Evolutionary conservation across 2,329 filamentous ascomycete species (phyloP).

Genomic region (Rhynchosporium agropyri): DNA sequence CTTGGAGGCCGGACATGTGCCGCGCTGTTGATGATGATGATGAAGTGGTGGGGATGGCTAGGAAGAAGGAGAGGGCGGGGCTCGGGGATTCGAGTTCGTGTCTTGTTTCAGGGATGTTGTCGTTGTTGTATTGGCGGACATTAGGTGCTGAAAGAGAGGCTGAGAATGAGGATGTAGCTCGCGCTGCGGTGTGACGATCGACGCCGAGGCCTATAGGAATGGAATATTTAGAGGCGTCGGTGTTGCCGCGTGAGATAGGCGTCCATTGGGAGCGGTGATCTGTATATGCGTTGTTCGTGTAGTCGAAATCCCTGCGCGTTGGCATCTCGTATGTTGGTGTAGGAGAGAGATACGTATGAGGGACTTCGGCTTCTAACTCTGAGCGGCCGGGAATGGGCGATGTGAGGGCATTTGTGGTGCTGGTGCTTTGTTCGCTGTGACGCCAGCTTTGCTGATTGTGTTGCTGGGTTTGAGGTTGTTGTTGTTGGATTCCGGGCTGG

Average conservation of each 20-base stretch:
- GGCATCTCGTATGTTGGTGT: neutral
- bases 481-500: neutral
- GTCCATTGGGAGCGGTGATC: neutral
- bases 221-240: constrained; percentile 21
- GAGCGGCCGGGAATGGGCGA: constrained; percentile 19
- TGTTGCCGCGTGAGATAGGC: constrained; percentile 16
- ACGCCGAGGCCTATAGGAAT: constrained; percentile 36
- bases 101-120: too few species aligned
- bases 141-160: neutral
- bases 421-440: constrained; percentile 10
- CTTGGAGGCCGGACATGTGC: constrained; percentile 16
- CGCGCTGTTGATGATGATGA: neutral
- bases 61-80: neutral
- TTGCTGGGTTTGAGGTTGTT: constrained; percentile 24
- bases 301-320: neutral
- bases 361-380: constrained; percentile 27
- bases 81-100: neutral
- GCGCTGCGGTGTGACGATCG: neutral
- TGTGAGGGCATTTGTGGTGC: neutral
- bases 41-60: neutral
- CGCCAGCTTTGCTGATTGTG: neutral
- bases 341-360: constrained; percentile 9
- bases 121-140: neutral
- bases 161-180: neutral
- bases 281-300: neutral